Conservation (phyloP, 108 stramenopile species). For the Craspedostauros australis region DNA sequence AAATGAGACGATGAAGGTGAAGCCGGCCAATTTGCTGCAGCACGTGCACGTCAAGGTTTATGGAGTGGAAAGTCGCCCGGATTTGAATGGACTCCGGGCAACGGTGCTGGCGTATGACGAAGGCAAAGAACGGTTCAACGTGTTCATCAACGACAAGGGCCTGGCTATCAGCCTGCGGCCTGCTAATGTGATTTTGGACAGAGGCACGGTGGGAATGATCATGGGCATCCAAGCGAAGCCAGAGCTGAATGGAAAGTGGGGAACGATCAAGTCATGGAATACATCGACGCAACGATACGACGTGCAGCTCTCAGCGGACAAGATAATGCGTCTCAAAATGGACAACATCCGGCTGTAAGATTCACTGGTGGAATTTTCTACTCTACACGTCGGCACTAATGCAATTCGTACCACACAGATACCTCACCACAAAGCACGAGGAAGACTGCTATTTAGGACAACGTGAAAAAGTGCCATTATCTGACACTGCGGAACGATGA, state of each 20-base stretch:
- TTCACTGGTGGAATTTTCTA: background rate
- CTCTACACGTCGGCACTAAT: background rate
- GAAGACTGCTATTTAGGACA: background rate
- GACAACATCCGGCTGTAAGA: constrained; percentile 79
- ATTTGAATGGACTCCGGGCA: constrained; percentile 68
- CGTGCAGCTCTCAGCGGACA: constrained; percentile 67
- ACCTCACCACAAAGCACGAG: background rate
- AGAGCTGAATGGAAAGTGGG: constrained; percentile 82
- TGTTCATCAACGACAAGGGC: constrained; percentile 61
- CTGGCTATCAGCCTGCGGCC: constrained; percentile 69
- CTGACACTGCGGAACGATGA: no score
- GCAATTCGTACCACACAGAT: background rate
- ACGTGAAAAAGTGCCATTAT: no score
- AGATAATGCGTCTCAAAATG: constrained; percentile 72
- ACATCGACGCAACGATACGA: constrained; percentile 70
- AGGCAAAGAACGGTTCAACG: constrained; percentile 68
- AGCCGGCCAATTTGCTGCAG: constrained; percentile 71
- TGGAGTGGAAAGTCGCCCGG: constrained; percentile 70
- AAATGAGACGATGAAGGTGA: constrained; percentile 75
- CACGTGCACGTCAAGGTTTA: constrained; percentile 78
- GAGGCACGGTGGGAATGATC: constrained; percentile 65
- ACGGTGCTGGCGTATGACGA: constrained; percentile 79
- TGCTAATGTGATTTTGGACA: constrained; percentile 66
- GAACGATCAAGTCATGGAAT: constrained; percentile 76
- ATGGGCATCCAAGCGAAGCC: constrained; percentile 65